These are phyloP conservation scores for Nannochloris sp. DNA, from an alignment of 139 green algal genomes.

Conservation along the genomic window DNA sequence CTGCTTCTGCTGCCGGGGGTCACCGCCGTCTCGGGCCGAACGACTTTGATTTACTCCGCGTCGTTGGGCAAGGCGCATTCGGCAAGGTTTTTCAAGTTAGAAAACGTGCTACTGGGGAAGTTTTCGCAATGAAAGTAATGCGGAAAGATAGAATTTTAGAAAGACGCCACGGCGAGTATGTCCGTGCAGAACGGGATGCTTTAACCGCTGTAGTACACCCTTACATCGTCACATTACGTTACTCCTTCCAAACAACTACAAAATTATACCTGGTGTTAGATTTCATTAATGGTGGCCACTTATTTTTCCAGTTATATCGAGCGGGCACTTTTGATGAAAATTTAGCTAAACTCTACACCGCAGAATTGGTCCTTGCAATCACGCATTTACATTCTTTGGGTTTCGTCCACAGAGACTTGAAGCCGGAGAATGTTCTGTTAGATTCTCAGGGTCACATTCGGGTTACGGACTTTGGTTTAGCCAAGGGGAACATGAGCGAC, in stretches of 20 bases:
- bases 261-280: conserved; percentile 98
- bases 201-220: conserved; percentile 88
- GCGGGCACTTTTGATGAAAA: conserved; percentile 82
- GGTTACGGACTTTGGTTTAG: conserved; percentile 74
- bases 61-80: conserved; percentile 95
- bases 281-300: conserved; percentile 97
- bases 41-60: conserved; percentile 89
- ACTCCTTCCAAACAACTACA: conserved; percentile 84
- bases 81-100: conserved; percentile 87
- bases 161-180: conserved; percentile 85
- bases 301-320: conserved; percentile 97
- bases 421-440: conserved; percentile 93
- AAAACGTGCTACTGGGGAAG: conserved; percentile 43
- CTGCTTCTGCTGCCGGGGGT: background rate
- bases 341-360: conserved; percentile 83
- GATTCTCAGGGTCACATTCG: conserved; percentile 88
- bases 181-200: conserved; percentile 82
- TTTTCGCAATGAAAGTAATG: conserved; percentile 98
- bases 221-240: conserved; percentile 93
- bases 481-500: conserved; percentile 72
- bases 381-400: conserved; percentile 80
- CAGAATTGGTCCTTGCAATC: conserved; percentile 91
- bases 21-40: conserved; percentile 44
- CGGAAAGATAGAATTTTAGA: conserved; percentile 82
- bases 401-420: conserved; percentile 73